Evolutionary conservation across 2,329 filamentous ascomycete species (phyloP).

Genomic region (Penicillium sp.): DNA sequence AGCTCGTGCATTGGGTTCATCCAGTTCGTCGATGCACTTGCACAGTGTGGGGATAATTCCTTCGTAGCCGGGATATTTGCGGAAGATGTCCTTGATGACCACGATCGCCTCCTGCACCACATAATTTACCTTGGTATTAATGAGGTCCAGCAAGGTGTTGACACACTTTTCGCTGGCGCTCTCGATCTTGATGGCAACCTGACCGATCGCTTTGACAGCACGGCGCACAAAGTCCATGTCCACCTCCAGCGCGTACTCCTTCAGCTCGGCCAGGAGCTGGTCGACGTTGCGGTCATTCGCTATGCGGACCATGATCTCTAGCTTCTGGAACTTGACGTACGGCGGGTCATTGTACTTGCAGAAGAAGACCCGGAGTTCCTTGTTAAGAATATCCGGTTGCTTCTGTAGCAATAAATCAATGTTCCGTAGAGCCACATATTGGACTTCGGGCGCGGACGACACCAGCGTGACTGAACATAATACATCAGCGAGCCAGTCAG

Average conservation of each 20-base stretch:
- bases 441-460: slow-evolving; percentile 89
- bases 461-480: slow-evolving; percentile 71
- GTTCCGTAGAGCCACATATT: slow-evolving; percentile 92
- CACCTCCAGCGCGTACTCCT: slow-evolving; percentile 94
- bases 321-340: slow-evolving; percentile 93
- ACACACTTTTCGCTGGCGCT: slow-evolving; percentile 90
- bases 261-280: slow-evolving; percentile 83
- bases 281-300: slow-evolving; percentile 95
- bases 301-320: slow-evolving; percentile 99
- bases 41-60: slow-evolving; percentile 95
- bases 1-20: slow-evolving; percentile 83
- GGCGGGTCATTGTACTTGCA: slow-evolving; percentile 99
- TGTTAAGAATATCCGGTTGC: slow-evolving; percentile 91
- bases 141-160: slow-evolving; percentile 82
- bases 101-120: slow-evolving; percentile 96
- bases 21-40: slow-evolving; percentile 90
- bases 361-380: slow-evolving; percentile 96
- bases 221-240: slow-evolving; percentile 98
- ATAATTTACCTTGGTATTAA: slow-evolving; percentile 96
- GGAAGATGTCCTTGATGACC: slow-evolving; percentile 97
- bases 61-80: slow-evolving; percentile 95
- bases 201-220: slow-evolving; percentile 90
- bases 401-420: slow-evolving; percentile 93
- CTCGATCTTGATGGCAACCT: slow-evolving; percentile 98
- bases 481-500: slow-evolving; percentile 24